Evolutionary conservation across 169 alveolate species (phyloP), one percentile per base, ranked within the genome.

Genomic region (Cryptosporidium meleagridis): DNA sequence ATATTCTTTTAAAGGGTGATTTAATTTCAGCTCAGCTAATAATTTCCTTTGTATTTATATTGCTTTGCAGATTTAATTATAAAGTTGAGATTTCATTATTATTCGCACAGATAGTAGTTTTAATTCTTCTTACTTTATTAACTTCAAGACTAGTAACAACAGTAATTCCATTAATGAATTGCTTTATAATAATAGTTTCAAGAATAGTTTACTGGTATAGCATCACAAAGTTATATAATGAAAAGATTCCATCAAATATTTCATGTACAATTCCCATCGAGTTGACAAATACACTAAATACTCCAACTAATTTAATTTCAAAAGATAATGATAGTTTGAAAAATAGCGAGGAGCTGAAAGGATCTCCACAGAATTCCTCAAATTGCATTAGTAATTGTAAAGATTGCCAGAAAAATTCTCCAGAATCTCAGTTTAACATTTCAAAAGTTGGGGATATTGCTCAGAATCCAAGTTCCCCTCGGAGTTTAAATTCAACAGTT

Each of bases 101-200:
- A 21, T 3, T 80, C 3, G 8, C 37, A 14, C 73, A 80, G 18
- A 80, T 41, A 45, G 10, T 45, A 10, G 44, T 65, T 18, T 23
- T 80, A 51, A 29, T 80, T 59, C 18, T 80, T 9, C 26, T 80
- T 5, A 59, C 75, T 10, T 23, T 80, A 51, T 48, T 62, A n/a
- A 62, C 89, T 18, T 44, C 89, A 65, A 80, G 89, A 65, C 45
- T 80, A 2, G 35, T 58, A 35, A 80, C 89, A 23, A 80, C 89
- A 21, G 65, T 80, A 29, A 80, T 80, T 44, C 89, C 89, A 59
- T 59, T 80, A 31, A 29, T 65, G 18, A 44, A 12, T 44, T 73
- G 86, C 14, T 73, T 73, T 58, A 29, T 55, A 33, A 51, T 73
- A 12, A 4, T 73, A 58, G 37, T 73, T 58, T 53, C 71, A 35